Conservation (phyloP, 2,329 filamentous ascomycete genomes). For the Xylariaceae sp. region DNA sequence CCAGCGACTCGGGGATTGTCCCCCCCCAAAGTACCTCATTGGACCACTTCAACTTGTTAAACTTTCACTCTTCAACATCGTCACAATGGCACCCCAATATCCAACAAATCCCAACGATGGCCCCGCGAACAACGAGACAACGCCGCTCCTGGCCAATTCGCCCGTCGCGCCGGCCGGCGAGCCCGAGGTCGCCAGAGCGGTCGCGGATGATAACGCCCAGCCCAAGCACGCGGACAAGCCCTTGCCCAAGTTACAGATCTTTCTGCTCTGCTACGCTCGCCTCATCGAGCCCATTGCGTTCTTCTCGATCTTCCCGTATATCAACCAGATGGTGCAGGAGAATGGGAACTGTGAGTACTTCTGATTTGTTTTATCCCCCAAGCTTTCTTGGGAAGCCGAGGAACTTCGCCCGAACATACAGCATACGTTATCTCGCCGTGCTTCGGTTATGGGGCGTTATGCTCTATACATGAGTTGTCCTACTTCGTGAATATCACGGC, state of each 20-base stretch:
- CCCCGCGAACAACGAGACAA: conserved; percentile 36
- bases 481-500: too few relatives aligned
- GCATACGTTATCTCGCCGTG: not conserved
- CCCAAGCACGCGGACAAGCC: conserved; percentile 47
- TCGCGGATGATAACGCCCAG: not conserved
- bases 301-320: conserved; percentile 80
- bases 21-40: not conserved
- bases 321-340: conserved; percentile 74
- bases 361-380: not conserved
- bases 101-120: not conserved
- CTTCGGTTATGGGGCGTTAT: not conserved
- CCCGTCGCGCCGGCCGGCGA: conserved; percentile 20
- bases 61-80: not conserved
- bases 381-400: not conserved
- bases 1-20: too few relatives aligned
- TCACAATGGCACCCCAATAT: not conserved
- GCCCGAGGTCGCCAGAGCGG: not conserved
- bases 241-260: conserved; percentile 66
- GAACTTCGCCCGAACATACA: not conserved
- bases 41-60: not conserved
- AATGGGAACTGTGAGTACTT: conserved; percentile 52
- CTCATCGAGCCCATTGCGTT: conserved; percentile 79
- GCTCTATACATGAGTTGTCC: not conserved
- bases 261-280: conserved; percentile 73
- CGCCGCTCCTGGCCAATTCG: conserved; percentile 34